Base-by-base conservation (phyloP, 176 grass and related monocot species). In the Hyparrhenia diplandra region DNA sequence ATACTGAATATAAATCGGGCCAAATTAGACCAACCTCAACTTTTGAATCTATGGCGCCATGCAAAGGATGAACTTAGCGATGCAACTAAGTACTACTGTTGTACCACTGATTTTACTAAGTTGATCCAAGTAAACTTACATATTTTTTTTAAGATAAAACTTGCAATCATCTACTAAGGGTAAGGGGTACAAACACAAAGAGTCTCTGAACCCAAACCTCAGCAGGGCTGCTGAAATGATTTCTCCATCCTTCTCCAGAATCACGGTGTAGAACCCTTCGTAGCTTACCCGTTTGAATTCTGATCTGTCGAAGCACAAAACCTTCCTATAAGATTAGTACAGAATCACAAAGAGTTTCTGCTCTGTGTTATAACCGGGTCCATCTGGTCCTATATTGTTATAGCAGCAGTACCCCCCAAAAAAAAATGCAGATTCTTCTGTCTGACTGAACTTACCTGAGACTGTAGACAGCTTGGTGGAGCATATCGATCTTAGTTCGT, bases 381-480 rank as follows among this genome's bases (percentile, higher is more conserved):
- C 20, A n/a, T 54, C 7, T 0, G 2, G 51, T 54, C 20, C 6
- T n/a, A 54, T 20, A 52, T 54, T 1, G 3, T 8, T 9, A 21
- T 8, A 7, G 0, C 51, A 21, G 51, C 51, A 54, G 51, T 21
- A n/a, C n/a, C n/a, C n/a, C n/a, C n/a, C n/a, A 8, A 54, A 54
- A 5, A 51, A 51, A 0, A 54, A 57, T 11, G 21, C 54, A 24
- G 21, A 57, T 57, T 21, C 11, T 21, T 36, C 29, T 24, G 4
- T 35, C 18, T 61, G 67, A 9, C 2, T 57, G 21, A 40, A 75
- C 62, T 70, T 87, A 97, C 91, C 94, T 18, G 23, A 90, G 52
- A 81, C 84, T 93, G 46, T 85, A 91, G 73, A 97, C 87, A 69
- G 88, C 91, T 77, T 97, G 86, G 29, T 88, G 80, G 60, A 97